Evolutionary conservation across 2,329 filamentous ascomycete genomes (phyloP).

Genomic region (Aspergillus puulaauensis): DNA sequence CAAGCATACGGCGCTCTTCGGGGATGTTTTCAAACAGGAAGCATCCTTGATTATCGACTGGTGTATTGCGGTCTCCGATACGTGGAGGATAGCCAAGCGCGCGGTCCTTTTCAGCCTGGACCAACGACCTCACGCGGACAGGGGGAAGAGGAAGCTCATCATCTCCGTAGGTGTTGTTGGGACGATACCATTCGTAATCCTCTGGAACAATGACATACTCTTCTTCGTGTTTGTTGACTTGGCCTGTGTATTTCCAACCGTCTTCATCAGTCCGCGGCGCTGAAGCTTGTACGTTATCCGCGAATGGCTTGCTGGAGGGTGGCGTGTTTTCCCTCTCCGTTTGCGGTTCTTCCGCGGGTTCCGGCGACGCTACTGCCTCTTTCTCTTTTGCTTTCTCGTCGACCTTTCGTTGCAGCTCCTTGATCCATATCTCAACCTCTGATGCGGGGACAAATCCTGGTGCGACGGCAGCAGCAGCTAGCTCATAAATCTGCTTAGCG

Average conservation of each 20-base stretch:
- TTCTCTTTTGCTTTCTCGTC: slow-evolving; percentile 2
- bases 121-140: slow-evolving; percentile 24
- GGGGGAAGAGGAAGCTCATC: slow-evolving; percentile 26
- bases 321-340: slow-evolving; percentile 14
- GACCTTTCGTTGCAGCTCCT: slow-evolving; percentile 16
- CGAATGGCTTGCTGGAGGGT: slow-evolving; percentile 12
- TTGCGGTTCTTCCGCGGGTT: neutral
- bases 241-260: slow-evolving; percentile 32
- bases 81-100: slow-evolving; percentile 32
- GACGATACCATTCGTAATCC: slow-evolving; percentile 25
- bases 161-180: slow-evolving; percentile 28
- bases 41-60: slow-evolving; percentile 15
- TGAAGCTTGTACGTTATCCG: slow-evolving; percentile 18
- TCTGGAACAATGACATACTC: slow-evolving; percentile 26
- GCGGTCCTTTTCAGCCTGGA: slow-evolving; percentile 29
- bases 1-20: slow-evolving; percentile 22
- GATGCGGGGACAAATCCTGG: slow-evolving; percentile 10
- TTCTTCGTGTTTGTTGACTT: slow-evolving; percentile 28
- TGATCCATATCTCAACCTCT: slow-evolving; percentile 16
- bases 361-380: neutral
- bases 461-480: slow-evolving; percentile 17
- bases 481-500: slow-evolving; percentile 16
- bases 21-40: slow-evolving; percentile 26
- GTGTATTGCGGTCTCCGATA: slow-evolving; percentile 32
- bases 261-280: slow-evolving; percentile 28